These are phyloP conservation scores for Sugiyamaella americana DNA, from an alignment of 805 yeast genomes.

Conservation along the genomic window DNA sequence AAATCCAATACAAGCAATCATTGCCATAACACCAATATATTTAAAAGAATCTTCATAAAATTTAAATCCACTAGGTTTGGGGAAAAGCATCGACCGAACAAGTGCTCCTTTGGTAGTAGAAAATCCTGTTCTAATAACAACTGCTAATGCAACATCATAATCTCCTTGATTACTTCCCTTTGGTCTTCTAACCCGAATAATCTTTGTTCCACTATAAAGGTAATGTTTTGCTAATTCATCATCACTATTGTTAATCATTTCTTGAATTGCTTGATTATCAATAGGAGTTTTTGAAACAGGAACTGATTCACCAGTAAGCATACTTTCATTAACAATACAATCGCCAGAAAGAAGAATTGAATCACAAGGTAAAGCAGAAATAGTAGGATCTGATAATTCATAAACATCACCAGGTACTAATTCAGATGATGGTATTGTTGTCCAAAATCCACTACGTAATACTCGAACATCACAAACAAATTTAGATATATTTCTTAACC, in stretches of 20 bases:
- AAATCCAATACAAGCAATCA: slow-evolving; percentile 81
- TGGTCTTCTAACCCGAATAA: slow-evolving; percentile 76
- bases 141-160: slow-evolving; percentile 70
- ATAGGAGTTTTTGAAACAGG: slow-evolving; percentile 84
- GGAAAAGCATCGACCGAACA: slow-evolving; percentile 92
- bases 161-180: slow-evolving; percentile 35
- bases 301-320: slow-evolving; percentile 97
- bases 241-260: slow-evolving; percentile 37
- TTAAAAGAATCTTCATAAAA: slow-evolving; percentile 92
- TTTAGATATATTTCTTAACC: slow-evolving; percentile 67
- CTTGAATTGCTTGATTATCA: slow-evolving; percentile 51
- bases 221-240: slow-evolving; percentile 63
- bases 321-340: slow-evolving; percentile 93
- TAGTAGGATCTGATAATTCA: slow-evolving; percentile 82
- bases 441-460: slow-evolving; percentile 91
- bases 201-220: slow-evolving; percentile 82
- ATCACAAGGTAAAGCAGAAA: slow-evolving; percentile 78
- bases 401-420: slow-evolving; percentile 95
- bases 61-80: slow-evolving; percentile 88
- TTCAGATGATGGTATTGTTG: slow-evolving; percentile 63
- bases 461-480: slow-evolving; percentile 81
- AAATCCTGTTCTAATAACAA: slow-evolving; percentile 87
- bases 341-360: slow-evolving; percentile 83
- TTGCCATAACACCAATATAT: slow-evolving; percentile 90
- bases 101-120: slow-evolving; percentile 93